Percentiles rank a stretch among this genome's conserved stretches.
Conservation (phyloP, 495 filamentous ascomycete genomes). For the Tuber aestivum region DNA sequence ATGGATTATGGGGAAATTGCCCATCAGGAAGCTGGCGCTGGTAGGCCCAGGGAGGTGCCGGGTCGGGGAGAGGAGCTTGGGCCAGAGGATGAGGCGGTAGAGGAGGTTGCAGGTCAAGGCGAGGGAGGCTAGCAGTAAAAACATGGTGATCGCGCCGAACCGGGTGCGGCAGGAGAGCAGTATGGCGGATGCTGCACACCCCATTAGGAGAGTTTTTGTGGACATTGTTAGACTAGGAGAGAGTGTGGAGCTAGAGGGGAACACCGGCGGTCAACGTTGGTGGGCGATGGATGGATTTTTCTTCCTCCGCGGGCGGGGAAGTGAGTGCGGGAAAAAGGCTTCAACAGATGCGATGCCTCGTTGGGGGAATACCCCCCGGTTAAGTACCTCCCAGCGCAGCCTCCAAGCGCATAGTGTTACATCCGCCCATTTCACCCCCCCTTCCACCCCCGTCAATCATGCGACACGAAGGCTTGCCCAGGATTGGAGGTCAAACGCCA, state of each 20-base stretch:
- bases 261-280: neutral
- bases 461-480: neutral
- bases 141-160: slow-evolving; percentile 9
- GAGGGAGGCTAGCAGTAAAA: slow-evolving; percentile 12
- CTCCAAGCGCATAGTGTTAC: neutral
- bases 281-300: neutral
- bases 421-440: neutral
- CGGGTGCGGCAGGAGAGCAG: neutral
- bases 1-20: slow-evolving; percentile 23
- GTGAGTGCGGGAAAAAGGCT: neutral
- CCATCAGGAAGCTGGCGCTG: slow-evolving; percentile 35
- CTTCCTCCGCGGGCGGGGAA: neutral
- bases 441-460: too few relatives aligned
- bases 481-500: neutral
- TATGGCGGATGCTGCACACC: neutral
- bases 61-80: slow-evolving; percentile 65
- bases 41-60: slow-evolving; percentile 56
- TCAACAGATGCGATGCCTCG: neutral
- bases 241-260: neutral
- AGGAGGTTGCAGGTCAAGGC: slow-evolving; percentile 21
- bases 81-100: slow-evolving; percentile 60
- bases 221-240: neutral
- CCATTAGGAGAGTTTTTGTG: neutral
- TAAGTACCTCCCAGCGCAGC: neutral
- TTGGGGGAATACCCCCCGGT: neutral